phyloP scores from a whole-genome alignment of 176 grass and related monocot genomes.

The Saccharum officinarum region DNA sequence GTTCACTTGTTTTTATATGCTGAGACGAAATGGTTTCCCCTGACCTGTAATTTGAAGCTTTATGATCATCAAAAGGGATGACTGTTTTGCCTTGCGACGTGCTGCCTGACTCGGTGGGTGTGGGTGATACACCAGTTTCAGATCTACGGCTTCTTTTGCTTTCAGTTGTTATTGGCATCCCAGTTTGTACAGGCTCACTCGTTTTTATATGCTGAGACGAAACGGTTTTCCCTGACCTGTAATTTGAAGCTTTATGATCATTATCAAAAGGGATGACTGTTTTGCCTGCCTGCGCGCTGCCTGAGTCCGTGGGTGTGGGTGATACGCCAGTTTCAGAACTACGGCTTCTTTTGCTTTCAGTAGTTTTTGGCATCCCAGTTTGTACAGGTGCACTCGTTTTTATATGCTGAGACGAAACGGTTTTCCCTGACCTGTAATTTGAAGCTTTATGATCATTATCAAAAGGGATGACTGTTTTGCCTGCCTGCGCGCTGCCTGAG shows the following conservation, averaged over 20 bases:
- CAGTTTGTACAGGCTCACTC: not conserved
- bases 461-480: not conserved
- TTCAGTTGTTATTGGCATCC: not conserved
- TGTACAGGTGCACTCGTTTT: not conserved
- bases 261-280: not conserved
- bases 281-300: not conserved
- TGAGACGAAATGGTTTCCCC: not conserved
- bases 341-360: not conserved
- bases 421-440: not conserved
- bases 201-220: too few relatives aligned
- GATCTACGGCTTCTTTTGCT: not conserved
- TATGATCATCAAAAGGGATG: not conserved
- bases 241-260: not conserved
- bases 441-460: conserved; percentile 13
- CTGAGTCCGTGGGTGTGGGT: not conserved
- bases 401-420: not conserved
- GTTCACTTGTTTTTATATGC: not conserved
- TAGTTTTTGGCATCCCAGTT: not conserved
- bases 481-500: not conserved
- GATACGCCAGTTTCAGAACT: not conserved
- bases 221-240: too few relatives aligned
- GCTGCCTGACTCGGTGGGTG: not conserved
- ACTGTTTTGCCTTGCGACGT: not conserved
- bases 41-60: conserved; percentile 5
- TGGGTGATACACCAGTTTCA: not conserved